A percentile compares a stretch with the other conserved stretches of the same genome.
These are phyloP conservation scores for Pontederia crassipes DNA, from an alignment of 176 grass and related monocot genomes.

Conservation along the genomic window DNA sequence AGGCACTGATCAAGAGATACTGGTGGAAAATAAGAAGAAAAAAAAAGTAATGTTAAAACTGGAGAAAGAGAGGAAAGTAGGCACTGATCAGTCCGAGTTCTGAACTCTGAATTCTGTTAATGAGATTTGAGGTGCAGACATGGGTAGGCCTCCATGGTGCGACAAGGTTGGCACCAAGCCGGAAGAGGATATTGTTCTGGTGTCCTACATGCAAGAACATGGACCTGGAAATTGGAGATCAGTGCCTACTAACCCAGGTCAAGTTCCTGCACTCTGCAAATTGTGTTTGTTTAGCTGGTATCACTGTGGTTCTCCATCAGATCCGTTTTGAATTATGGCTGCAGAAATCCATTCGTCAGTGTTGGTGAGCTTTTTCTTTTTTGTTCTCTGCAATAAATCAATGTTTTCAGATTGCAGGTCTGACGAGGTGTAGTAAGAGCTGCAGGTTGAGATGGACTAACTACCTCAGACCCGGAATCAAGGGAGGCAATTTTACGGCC, in stretches of 20 bases:
- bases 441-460: slow-evolving; percentile 9
- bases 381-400: not conserved
- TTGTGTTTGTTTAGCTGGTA: not conserved
- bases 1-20: too few species aligned
- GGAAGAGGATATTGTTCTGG: slow-evolving; percentile 2
- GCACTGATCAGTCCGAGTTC: not conserved
- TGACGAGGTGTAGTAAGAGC: slow-evolving; percentile 10
- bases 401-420: not conserved
- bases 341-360: too few species aligned
- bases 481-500: slow-evolving; percentile 2
- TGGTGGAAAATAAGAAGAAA: too few species aligned
- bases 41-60: too few species aligned
- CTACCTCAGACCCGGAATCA: slow-evolving; percentile 7
- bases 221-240: slow-evolving; percentile 11
- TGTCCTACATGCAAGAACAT: slow-evolving; percentile 5
- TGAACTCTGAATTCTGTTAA: not conserved
- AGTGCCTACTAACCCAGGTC: not conserved
- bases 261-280: not conserved
- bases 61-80: too few species aligned
- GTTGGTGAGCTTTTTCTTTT: not conserved
- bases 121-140: not conserved
- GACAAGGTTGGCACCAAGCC: slow-evolving; percentile 12
- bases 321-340: too few species aligned
- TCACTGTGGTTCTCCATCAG: too few species aligned
- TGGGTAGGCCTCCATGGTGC: slow-evolving; percentile 5